These are phyloP conservation scores for Discostella stelligera DNA, from an alignment of 352 stramenopile genomes.

Conservation along the genomic window DNA sequence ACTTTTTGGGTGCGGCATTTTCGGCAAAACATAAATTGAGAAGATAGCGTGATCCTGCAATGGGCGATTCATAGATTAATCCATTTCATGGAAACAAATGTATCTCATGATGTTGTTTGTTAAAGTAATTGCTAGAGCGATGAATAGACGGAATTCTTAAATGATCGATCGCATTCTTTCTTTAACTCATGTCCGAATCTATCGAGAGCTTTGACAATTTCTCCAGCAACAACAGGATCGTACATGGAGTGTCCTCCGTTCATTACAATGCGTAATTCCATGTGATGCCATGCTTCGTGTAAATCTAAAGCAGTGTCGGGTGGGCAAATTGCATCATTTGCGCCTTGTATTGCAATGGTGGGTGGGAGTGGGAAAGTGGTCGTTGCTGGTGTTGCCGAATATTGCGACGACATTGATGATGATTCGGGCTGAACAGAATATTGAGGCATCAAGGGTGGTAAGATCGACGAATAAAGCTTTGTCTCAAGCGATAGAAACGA, in stretches of 20 bases:
- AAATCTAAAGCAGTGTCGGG: slow-evolving; percentile 74
- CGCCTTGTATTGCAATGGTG: slow-evolving; percentile 74
- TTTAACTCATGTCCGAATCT: slow-evolving; percentile 47
- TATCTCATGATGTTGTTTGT: no score
- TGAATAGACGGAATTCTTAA: no score
- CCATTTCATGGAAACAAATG: no score
- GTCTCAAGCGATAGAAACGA: slow-evolving; percentile 54
- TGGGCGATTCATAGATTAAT: no score
- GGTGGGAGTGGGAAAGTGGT: slow-evolving; percentile 37
- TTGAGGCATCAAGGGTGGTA: slow-evolving; percentile 21
- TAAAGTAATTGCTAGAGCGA: no score
- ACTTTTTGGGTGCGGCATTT: slow-evolving; percentile 51
- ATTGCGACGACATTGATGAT: neutral
- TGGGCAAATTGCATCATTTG: slow-evolving; percentile 72
- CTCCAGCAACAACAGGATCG: slow-evolving; percentile 65
- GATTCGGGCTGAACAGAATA: neutral
- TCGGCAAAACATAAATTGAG: neutral
- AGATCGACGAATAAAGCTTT: slow-evolving; percentile 27
- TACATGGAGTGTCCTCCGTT: slow-evolving; percentile 78
- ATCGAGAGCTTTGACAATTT: slow-evolving; percentile 76
- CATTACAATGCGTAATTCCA: slow-evolving; percentile 69
- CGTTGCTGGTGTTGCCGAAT: neutral
- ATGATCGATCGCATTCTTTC: slow-evolving; percentile 28
- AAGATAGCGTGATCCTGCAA: no score
- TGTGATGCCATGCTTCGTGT: slow-evolving; percentile 44